Base-by-base conservation (phyloP, 2,329 filamentous ascomycete genomes). In the Leptographium lundbergii region DNA sequence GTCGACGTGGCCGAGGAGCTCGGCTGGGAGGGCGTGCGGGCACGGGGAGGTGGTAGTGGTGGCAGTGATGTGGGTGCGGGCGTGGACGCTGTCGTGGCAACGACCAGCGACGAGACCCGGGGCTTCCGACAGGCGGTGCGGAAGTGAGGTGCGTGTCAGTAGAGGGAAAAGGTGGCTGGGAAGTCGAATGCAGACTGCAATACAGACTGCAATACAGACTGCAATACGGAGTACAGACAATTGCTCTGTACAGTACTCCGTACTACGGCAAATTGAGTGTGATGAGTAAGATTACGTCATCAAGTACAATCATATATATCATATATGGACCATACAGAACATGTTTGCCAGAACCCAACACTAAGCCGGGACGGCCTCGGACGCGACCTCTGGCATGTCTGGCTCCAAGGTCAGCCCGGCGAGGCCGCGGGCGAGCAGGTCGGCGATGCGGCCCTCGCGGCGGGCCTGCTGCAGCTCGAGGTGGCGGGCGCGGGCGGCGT, bases 381-480 rank as follows among this genome's bases (percentile, higher is more conserved):
- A 17, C 3, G 45, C 4, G 13, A 47, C 47, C 48, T 47, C 55
- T 1, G 59, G 29, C 4, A 39, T 24, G 2, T 24, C 6, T 34
- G 39, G 32, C 48, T 53, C 57, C 22, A 24, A 10, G 14, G 58
- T 25, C 32, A 59, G 48, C 3, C 17, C 54, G 9, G 56, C 24
- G 11, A 64, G 14, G 29, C 60, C 60, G 29, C 22, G n/a, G 10
- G 56, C 60, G 54, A 72, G 56, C 42, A 69, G 66, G 63, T 70
- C 66, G 59, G 57, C 68, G 68, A 74, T 74, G 66, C 65, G 71
- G 64, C 71, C 72, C 64, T 74, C 69, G 65, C 73, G 73, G 53
- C 75, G 67, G 68, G 75, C 67, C 67, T 73, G 70, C 76, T 83
- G 82, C 62, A 84, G 71, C 69, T 78, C 73, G 65, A 82, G 57